A percentile compares a stretch with the other conserved stretches of the same genome.
Evolutionary conservation across 2,329 filamentous ascomycete species (phyloP).

Genomic region (Pseudopyrenochaeta lycopersici): DNA sequence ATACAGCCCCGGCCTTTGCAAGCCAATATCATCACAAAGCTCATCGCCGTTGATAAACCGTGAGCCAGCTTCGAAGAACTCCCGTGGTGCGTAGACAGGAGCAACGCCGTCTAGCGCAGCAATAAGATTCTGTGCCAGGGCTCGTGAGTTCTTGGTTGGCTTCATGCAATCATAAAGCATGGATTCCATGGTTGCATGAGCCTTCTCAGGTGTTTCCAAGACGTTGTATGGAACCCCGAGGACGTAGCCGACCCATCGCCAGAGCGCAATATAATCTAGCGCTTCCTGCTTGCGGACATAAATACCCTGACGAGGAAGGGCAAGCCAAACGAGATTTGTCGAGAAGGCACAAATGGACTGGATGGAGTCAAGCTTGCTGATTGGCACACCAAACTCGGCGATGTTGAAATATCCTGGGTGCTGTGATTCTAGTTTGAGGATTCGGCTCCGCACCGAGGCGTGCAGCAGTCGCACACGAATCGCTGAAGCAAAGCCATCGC

Average conservation of each 20-base stretch:
- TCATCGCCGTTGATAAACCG: slow-evolving; percentile 4
- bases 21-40: slow-evolving; percentile 4
- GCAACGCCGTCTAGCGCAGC: slow-evolving; percentile 2
- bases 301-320: slow-evolving; percentile 3
- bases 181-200: slow-evolving; percentile 6
- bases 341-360: slow-evolving; percentile 4
- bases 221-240: slow-evolving; percentile 2
- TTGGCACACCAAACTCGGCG: not conserved
- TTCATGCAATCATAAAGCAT: not conserved
- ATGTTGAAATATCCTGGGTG: slow-evolving; percentile 1
- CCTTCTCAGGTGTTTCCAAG: slow-evolving; percentile 1
- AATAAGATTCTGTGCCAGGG: slow-evolving; percentile 2
- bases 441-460: slow-evolving; percentile 1
- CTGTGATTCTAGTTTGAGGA: slow-evolving; percentile 1
- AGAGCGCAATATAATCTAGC: slow-evolving; percentile 5
- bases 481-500: not conserved
- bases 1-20: slow-evolving; percentile 2
- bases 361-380: slow-evolving; percentile 7
- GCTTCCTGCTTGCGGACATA: not conserved
- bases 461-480: slow-evolving; percentile 6
- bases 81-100: not conserved
- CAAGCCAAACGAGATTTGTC: slow-evolving; percentile 1
- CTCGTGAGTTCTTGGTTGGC: not conserved
- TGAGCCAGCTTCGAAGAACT: slow-evolving; percentile 4
- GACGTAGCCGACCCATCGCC: slow-evolving; percentile 3